Evolutionary conservation across 108 stramenopile genomes (phyloP).

Genomic region (Nitzschia palea): DNA sequence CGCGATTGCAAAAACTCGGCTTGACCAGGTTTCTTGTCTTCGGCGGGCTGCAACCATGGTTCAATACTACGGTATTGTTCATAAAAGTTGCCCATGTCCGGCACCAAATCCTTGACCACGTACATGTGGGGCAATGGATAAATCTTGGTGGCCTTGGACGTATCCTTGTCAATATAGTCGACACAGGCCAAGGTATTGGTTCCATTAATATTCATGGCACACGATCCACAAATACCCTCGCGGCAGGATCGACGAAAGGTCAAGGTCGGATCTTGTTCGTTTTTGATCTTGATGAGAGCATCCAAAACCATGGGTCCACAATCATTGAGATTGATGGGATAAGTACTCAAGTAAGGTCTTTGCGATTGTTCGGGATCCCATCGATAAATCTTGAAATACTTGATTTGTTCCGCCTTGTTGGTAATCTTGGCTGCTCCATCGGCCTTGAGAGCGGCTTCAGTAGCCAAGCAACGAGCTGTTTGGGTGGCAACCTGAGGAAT

Average conservation of each 20-base stretch:
- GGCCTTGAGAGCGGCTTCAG: conserved; percentile 51
- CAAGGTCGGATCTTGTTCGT: conserved; percentile 93
- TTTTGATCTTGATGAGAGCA: conserved; percentile 97
- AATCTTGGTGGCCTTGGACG: conserved; percentile 82
- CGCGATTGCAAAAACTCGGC: conserved; percentile 90
- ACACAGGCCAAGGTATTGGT: conserved; percentile 95
- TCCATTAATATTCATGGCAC: conserved; percentile 99
- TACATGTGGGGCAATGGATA: conserved; percentile 99
- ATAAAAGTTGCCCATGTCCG: conserved; percentile 99
- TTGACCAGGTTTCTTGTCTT: conserved; percentile 71
- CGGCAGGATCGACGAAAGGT: conserved; percentile 98
- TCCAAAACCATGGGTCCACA: conserved; percentile 98
- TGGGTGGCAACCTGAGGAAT: conserved; percentile 1
- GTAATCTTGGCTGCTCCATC: conserved; percentile 20
- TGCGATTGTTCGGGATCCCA: conserved; percentile 97
- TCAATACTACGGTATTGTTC: conserved; percentile 97
- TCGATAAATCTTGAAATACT: conserved; percentile 96
- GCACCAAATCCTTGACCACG: conserved; percentile 97
- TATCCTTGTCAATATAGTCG: conserved; percentile 85
- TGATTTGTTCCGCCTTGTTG: conserved; percentile 67
- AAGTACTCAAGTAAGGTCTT: conserved; percentile 81
- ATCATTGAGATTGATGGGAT: conserved; percentile 94
- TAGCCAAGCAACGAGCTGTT: conserved; percentile 7
- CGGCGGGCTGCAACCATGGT: conserved; percentile 94
- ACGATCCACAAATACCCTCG: conserved; percentile 98